These are phyloP conservation scores for Mycogone perniciosa DNA, from an alignment of 2,329 filamentous ascomycete genomes.

Conservation along the genomic window DNA sequence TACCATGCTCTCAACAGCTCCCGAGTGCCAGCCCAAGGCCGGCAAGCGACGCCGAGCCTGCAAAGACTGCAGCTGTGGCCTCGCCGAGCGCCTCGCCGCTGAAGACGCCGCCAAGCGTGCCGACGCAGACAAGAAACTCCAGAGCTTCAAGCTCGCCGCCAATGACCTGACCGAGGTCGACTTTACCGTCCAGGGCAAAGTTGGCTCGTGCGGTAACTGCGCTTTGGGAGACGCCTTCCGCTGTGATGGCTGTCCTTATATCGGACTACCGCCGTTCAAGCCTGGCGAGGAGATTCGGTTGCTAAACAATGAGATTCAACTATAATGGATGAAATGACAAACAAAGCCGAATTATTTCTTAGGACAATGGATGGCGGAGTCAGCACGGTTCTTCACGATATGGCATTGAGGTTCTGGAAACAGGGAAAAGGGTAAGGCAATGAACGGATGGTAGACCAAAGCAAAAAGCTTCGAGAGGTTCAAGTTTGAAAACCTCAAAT, in stretches of 20 bases:
- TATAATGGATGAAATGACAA: slow-evolving; percentile 41
- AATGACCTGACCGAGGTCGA: slow-evolving; percentile 83
- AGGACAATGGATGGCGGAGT: slow-evolving; percentile 3
- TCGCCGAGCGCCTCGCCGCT: slow-evolving; percentile 77
- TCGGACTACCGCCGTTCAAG: slow-evolving; percentile 92
- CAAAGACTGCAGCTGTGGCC: slow-evolving; percentile 95
- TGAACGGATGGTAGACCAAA: neutral
- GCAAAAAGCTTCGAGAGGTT: neutral
- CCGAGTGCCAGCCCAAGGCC: slow-evolving; percentile 79
- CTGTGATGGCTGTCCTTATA: slow-evolving; percentile 70
- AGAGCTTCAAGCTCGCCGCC: slow-evolving; percentile 61
- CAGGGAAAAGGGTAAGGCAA: slow-evolving; percentile 1
- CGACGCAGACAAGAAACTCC: slow-evolving; percentile 59
- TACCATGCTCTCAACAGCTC: slow-evolving; percentile 43
- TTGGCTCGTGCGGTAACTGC: slow-evolving; percentile 91
- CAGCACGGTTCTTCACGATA: neutral
- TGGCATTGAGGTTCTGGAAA: slow-evolving; percentile 8
- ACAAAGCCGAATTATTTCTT: slow-evolving; percentile 1
- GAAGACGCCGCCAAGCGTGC: slow-evolving; percentile 72
- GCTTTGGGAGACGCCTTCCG: slow-evolving; percentile 85
- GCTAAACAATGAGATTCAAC: slow-evolving; percentile 77
- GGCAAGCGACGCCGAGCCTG: slow-evolving; percentile 88
- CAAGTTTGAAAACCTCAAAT: neutral
- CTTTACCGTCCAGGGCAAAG: slow-evolving; percentile 96
- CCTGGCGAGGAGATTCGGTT: slow-evolving; percentile 90